Base-by-base conservation (phyloP, 805 yeast genomes). In the Torulaspora microellipsoides region DNA sequence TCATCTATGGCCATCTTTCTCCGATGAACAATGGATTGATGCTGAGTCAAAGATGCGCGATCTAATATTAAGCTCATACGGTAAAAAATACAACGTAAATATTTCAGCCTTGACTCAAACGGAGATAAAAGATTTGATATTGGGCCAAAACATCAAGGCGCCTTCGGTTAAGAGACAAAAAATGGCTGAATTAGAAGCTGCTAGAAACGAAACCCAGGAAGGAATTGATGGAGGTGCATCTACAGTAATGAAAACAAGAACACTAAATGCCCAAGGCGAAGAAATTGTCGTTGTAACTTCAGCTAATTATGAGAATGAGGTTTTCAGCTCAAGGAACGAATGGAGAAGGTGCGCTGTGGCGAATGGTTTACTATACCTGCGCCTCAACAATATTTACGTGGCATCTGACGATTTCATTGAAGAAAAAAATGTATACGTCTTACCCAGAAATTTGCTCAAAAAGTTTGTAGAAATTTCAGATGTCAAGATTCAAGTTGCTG, bases 281-380 rank as follows among this genome's bases (percentile, higher is more conserved):
- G 95, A 90, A 55, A 91, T 93, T 56, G 83, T 85, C 33, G 91
- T 96, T 0, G 96, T 91, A 27, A 89, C 98, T 0, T 89, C 98
- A 0, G 80, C 90, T 13, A 80, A 80, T 49, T 90, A 85, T 59
- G 99, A 89, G 61, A 93, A 87, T 56, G 82, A 80, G 67, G 68
- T 82, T 12, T 93, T 93, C 60, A 73, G 82, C 36, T 86, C 96
- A 1, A 82, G 80, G 60, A 80, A 89, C 29, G 95, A 89, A 58
- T 93, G 99, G 99, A 75, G 98, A 54, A 74, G 75, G 42, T 68
- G 95, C 31, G 96, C 97, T 0, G 78, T 93, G 38, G 81, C 95
- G 1, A 75, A 95, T 0, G 75, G 85, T 35, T 75, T 79, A 51
- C 69, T 93, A 36, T 83, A 83, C 54, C 65, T 84, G 61, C 79